Base-by-base conservation (phyloP, 2,329 filamentous ascomycete species). In the Penicillium sp. region DNA sequence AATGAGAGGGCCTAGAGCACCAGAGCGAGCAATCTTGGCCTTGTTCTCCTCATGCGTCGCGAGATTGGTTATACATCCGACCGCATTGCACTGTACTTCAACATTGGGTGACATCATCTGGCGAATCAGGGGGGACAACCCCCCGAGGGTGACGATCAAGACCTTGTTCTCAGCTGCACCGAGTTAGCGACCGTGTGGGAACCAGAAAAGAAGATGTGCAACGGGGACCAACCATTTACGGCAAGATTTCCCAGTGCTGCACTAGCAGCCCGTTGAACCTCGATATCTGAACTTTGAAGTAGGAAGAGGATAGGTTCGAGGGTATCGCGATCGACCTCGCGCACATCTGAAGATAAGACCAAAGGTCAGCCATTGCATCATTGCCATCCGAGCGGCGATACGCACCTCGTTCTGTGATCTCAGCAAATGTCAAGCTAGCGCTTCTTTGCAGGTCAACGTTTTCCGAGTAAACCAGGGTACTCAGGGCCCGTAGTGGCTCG, bases 21-120 rank as follows among this genome's bases (percentile, higher is more conserved):
- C 94, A 4, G 94, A 99, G 60, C 91, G 86, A 65, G 94, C 94
- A 74, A 99, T 99, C 79, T 96, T 97, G 57, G 94, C 92, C 79
- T 99, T 99, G 80, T 99, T 99, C 68, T 97, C 94, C 78, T 99
- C 94, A 71, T 99, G 94, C 3, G 94, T 99, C 53, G 94, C 94
- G 55, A 99, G 79, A 72, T 99, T 99, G 45, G 94, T 99, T 75
- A 99, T 99, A 79, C 94, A 99, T 50, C 94, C 94, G 60, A 99
- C 94, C 43, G 94, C 94, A 75, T 99, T 99, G 81, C 94, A 99
- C 77, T 99, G 94, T 27, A 99, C 94, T 75, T 99, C 94, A 66
- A 99, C 94, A 69, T 99, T 99, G 46, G 89, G 85, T 55, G 93
- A 97, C 78, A 95, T 91, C 94, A 99, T 99, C 78, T 99, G 94